A percentile compares a stretch with the other conserved stretches of the same genome.
Evolutionary conservation across 1,139 yeast species (phyloP).

Genomic region (Taiozyma onychis): DNA sequence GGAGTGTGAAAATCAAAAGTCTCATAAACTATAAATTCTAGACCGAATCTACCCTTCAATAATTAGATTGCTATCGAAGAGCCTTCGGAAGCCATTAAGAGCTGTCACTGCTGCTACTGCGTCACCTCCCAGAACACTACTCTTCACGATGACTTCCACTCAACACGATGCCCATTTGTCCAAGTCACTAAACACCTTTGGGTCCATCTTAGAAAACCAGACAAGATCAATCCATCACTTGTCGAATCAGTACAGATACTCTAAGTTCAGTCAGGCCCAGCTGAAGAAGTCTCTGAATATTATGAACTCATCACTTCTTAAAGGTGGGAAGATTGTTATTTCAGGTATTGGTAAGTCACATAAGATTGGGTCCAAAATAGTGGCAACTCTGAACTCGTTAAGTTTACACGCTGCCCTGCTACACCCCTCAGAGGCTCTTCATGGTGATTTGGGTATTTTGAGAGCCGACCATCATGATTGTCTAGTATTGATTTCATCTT

Average conservation of each 20-base stretch:
- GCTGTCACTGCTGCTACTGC: not conserved
- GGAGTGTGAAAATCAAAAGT: not conserved
- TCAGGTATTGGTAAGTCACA: constrained; percentile 83
- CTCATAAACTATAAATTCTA: not conserved
- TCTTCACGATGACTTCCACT: not conserved
- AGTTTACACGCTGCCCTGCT: constrained; percentile 62
- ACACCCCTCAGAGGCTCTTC: constrained; percentile 86
- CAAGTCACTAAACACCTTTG: constrained; percentile 14
- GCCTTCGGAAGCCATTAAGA: not conserved
- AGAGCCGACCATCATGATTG: constrained; percentile 51
- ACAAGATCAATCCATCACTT: constrained; percentile 39
- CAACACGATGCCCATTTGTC: constrained; percentile 16
- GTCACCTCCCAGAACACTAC: not conserved
- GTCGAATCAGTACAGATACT: constrained; percentile 34
- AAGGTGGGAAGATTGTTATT: constrained; percentile 63
- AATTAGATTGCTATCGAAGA: too few species aligned
- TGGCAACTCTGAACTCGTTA: constrained; percentile 77
- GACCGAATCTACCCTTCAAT: not conserved
- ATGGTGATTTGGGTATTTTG: constrained; percentile 80
- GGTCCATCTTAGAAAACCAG: constrained; percentile 38
- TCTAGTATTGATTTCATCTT: constrained; percentile 64
- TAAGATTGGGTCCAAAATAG: constrained; percentile 72
- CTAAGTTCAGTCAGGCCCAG: constrained; percentile 43
- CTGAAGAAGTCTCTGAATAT: constrained; percentile 44
- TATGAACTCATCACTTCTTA: constrained; percentile 43